Conservation (phyloP, 1,284 basidiomycete species). For the Ustilago tritici region DNA sequence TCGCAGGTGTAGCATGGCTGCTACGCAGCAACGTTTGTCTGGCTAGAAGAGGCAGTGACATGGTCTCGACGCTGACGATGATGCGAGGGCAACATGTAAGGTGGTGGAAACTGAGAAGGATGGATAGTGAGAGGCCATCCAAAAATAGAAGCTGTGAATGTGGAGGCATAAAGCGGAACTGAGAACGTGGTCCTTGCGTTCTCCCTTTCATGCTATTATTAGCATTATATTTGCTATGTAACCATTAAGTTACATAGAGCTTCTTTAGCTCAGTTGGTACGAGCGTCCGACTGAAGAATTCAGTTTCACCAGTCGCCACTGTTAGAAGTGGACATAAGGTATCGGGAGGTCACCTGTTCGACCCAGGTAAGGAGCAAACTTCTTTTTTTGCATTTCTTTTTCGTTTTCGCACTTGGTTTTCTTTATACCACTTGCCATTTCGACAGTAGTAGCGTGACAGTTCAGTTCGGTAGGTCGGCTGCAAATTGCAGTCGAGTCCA, state of each 20-base stretch:
- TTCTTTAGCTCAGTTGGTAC: slow-evolving; percentile 60
- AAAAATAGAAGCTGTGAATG: slow-evolving; percentile 6
- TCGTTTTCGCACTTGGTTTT: not conserved
- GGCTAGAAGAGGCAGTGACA: slow-evolving; percentile 18
- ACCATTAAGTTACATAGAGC: not conserved
- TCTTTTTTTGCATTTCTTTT: slow-evolving; percentile 14
- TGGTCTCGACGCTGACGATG: not conserved
- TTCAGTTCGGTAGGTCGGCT: too few relatives aligned
- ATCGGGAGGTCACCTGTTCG: slow-evolving; percentile 55
- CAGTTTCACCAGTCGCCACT: slow-evolving; percentile 39
- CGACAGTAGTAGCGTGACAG: too few relatives aligned
- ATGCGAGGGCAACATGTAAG: not conserved
- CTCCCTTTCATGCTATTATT: too few relatives aligned
- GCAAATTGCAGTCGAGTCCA: too few relatives aligned
- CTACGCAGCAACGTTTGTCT: slow-evolving; percentile 14
- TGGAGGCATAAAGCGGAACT: slow-evolving; percentile 10
- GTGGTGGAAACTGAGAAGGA: not conserved
- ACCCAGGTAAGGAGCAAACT: slow-evolving; percentile 52
- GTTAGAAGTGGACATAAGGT: slow-evolving; percentile 17
- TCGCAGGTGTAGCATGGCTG: slow-evolving; percentile 6
- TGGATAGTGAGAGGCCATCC: not conserved
- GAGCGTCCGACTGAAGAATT: slow-evolving; percentile 60
- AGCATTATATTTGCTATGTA: not conserved
- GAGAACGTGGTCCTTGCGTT: slow-evolving; percentile 7
- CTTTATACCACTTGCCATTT: too few relatives aligned